phyloP scores from a whole-genome alignment of 805 yeast genomes.

The Yarrowia phangngaensis region DNA sequence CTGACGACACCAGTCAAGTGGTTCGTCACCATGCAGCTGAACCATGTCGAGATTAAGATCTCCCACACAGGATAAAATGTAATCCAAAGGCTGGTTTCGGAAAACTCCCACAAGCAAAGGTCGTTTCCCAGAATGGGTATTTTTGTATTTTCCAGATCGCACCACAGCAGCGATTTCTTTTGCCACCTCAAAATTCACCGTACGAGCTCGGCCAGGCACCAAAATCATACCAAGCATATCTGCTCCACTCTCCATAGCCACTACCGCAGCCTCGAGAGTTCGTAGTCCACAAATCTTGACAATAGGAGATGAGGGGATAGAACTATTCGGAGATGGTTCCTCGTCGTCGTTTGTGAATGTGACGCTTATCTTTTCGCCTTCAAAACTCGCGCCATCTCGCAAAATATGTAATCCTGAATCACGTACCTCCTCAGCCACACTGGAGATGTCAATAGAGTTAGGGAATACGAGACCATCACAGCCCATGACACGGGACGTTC shows the following conservation, averaged over 20 bases:
- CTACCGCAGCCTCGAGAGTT: slow-evolving; percentile 61
- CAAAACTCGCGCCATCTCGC: neutral
- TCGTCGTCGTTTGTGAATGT: too few species aligned
- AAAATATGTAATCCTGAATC: slow-evolving; percentile 14
- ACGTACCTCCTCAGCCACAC: slow-evolving; percentile 1
- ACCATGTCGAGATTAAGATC: slow-evolving; percentile 65
- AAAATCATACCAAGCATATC: slow-evolving; percentile 77
- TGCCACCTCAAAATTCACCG: slow-evolving; percentile 52
- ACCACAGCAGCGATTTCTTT: slow-evolving; percentile 43
- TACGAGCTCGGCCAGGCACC: slow-evolving; percentile 77
- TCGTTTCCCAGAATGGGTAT: slow-evolving; percentile 39
- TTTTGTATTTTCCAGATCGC: slow-evolving; percentile 26
- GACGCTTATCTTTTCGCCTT: slow-evolving; percentile 20
- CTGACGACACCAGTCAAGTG: slow-evolving; percentile 45
- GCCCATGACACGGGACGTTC: slow-evolving; percentile 20
- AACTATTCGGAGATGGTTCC: too few species aligned
- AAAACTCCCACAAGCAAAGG: slow-evolving; percentile 87
- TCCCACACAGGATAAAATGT: slow-evolving; percentile 46
- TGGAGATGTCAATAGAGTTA: neutral
- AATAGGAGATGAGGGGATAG: slow-evolving; percentile 34
- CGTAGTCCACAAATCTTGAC: slow-evolving; percentile 85
- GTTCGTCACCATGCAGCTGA: slow-evolving; percentile 82
- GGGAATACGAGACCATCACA: slow-evolving; percentile 17
- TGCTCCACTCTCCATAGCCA: slow-evolving; percentile 69
- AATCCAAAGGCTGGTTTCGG: slow-evolving; percentile 69